Evolutionary conservation across 805 yeast genomes (phyloP).

Genomic region (Nakazawaea ishiwadae): DNA sequence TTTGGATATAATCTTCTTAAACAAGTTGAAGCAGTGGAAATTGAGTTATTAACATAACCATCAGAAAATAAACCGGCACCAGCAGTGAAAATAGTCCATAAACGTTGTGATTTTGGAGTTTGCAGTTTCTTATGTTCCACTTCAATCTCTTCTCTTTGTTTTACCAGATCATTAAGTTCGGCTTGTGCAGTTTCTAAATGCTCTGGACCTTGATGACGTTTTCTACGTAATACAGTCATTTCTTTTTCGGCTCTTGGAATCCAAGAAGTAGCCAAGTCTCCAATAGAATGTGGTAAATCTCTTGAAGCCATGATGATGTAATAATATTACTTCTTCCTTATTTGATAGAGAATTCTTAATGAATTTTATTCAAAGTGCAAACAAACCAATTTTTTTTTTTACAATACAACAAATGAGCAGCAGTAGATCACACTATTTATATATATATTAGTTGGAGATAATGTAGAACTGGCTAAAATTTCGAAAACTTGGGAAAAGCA

Average conservation of each 20-base stretch:
- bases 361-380: too few relatives aligned
- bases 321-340: too few relatives aligned
- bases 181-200: neutral
- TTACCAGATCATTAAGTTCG: constrained; percentile 15
- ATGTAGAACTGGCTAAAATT: too few relatives aligned
- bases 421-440: too few relatives aligned
- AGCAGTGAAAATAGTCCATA: constrained; percentile 71
- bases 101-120: constrained; percentile 17
- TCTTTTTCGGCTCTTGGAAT: constrained; percentile 26
- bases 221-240: constrained; percentile 23
- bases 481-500: too few relatives aligned
- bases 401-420: too few relatives aligned
- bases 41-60: constrained; percentile 86
- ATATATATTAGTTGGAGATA: too few relatives aligned
- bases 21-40: constrained; percentile 72
- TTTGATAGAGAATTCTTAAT: too few relatives aligned
- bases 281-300: constrained; percentile 43
- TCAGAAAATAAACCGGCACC: constrained; percentile 95
- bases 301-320: constrained; percentile 38
- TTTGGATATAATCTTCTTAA: constrained; percentile 60
- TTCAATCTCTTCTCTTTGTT: constrained; percentile 15
- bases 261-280: constrained; percentile 38
- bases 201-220: constrained; percentile 4
- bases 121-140: neutral
- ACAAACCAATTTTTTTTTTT: too few relatives aligned